Evolutionary conservation across 257 asterid genomes (phyloP), one percentile per base, ranked within the genome.

Genomic region (Fraxinus cuspidata): DNA sequence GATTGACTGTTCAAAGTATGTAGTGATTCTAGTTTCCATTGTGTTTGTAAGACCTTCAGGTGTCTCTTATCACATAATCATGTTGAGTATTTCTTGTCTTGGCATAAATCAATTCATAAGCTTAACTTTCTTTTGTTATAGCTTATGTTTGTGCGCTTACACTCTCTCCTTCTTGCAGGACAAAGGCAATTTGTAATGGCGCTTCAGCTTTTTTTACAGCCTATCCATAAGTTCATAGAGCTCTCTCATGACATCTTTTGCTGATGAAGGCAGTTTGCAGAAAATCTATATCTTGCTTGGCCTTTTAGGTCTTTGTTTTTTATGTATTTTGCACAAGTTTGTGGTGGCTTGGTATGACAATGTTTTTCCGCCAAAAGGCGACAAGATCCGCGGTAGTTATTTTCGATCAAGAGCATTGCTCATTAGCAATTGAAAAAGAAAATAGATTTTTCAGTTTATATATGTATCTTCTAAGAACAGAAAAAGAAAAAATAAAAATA

Each of bases 161-260:
- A 27, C 60, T 79, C 9, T 21, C 35, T 25, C 25, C 79, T 71
- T 70, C 78, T 79, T 86, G 86, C 53, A 88, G 92, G 92, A 83
- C 10, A 87, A 51, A 70, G 80, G 71, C 65, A 77, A 79, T 70
- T 81, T 84, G 79, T 80, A 84, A 74, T 83, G 82, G 86, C 31
- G 78, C 31, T 60, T 72, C 31, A 38, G 71, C 49, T 9, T 49
- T 70, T 74, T n/a, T 72, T 75, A 76, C 79, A 10, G 80, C 78
- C 35, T 58, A 37, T 73, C 77, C 81, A 34, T 31, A 23, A 72
- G 68, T 32, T 77, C 56, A n/a, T 64, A 49, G 56, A 68, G 79
- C 60, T 44, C 10, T 69, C 34, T 82, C 53, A 11, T 42, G 58
- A 23, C 74, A 72, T 70, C 72, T 70, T 70, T 68, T 56, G 23